Conservation (phyloP, 495 filamentous ascomycete genomes). For the Penicilliopsis zonata region DNA sequence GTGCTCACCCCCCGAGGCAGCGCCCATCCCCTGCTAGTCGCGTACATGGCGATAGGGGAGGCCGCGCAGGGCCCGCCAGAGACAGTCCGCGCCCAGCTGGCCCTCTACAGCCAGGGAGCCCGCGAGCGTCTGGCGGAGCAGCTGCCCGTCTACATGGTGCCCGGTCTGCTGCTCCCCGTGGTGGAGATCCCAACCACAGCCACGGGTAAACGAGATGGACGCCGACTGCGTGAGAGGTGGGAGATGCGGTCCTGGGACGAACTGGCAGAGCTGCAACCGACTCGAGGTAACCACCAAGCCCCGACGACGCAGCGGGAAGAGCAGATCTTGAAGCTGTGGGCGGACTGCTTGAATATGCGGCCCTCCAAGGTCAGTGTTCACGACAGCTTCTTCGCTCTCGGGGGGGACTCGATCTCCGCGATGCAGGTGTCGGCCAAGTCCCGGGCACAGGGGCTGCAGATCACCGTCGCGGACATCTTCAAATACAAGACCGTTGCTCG, state of each 20-base stretch:
- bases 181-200: conserved; percentile 7
- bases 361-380: conserved; percentile 20
- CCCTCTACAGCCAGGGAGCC: neutral
- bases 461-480: neutral
- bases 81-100: neutral
- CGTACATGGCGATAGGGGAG: neutral
- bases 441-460: neutral
- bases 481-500: neutral
- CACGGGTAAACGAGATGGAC: conserved; percentile 13
- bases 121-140: neutral
- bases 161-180: conserved; percentile 9
- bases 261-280: too few relatives aligned
- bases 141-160: conserved; percentile 12
- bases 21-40: neutral
- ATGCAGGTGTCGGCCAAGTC: conserved; percentile 35
- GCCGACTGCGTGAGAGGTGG: neutral
- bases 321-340: too few relatives aligned
- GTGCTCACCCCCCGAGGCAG: neutral
- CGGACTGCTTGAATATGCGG: conserved; percentile 18
- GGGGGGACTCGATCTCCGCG: conserved; percentile 45
- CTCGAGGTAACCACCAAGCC: too few relatives aligned
- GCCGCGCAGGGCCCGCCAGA: neutral
- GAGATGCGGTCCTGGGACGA: too few relatives aligned
- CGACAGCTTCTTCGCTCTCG: conserved; percentile 39
- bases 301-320: too few relatives aligned